phyloP scores from a whole-genome alignment of 2,329 filamentous ascomycete genomes.

The Alternaria tenuissima region DNA sequence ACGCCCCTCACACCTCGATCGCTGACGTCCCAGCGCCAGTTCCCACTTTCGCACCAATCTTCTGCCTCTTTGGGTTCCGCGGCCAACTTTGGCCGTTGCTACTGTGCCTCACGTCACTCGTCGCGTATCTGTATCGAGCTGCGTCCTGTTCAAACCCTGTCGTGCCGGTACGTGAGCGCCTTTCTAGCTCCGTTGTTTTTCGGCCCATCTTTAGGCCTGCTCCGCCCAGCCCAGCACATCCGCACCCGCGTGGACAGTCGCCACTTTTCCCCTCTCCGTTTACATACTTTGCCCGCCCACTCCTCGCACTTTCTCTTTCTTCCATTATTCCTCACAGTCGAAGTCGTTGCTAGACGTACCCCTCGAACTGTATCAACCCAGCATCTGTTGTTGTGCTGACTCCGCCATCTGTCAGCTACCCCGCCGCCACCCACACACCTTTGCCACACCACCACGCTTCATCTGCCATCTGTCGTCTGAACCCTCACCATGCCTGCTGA shows the following conservation, averaged over 20 bases:
- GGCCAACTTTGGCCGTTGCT: slow-evolving; percentile 12
- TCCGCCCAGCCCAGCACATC: slow-evolving; percentile 29
- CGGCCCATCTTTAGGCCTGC: slow-evolving; percentile 39
- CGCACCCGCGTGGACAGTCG: slow-evolving; percentile 30
- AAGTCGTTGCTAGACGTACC: slow-evolving; percentile 32
- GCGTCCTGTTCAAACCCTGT: slow-evolving; percentile 26
- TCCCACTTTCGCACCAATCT: slow-evolving; percentile 18
- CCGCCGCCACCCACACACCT: slow-evolving; percentile 19
- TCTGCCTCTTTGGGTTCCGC: slow-evolving; percentile 12
- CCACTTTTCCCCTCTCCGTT: slow-evolving; percentile 36
- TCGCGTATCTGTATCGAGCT: slow-evolving; percentile 30
- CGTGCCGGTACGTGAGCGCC: slow-evolving; percentile 23
- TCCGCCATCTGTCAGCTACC: slow-evolving; percentile 10
- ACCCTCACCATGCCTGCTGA: slow-evolving; percentile 51
- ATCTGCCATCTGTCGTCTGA: neutral
- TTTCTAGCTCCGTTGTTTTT: slow-evolving; percentile 32
- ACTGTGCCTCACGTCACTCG: slow-evolving; percentile 25
- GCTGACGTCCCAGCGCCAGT: slow-evolving; percentile 19
- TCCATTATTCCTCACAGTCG: slow-evolving; percentile 23
- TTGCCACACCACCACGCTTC: slow-evolving; percentile 16
- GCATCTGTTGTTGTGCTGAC: slow-evolving; percentile 10
- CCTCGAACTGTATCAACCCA: slow-evolving; percentile 17
- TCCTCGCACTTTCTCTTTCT: slow-evolving; percentile 14
- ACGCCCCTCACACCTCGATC: slow-evolving; percentile 21
- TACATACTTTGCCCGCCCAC: slow-evolving; percentile 20